Evolutionary conservation across 164 flowering plant genomes (phyloP).

Genomic region (Stephania cephalantha): DNA sequence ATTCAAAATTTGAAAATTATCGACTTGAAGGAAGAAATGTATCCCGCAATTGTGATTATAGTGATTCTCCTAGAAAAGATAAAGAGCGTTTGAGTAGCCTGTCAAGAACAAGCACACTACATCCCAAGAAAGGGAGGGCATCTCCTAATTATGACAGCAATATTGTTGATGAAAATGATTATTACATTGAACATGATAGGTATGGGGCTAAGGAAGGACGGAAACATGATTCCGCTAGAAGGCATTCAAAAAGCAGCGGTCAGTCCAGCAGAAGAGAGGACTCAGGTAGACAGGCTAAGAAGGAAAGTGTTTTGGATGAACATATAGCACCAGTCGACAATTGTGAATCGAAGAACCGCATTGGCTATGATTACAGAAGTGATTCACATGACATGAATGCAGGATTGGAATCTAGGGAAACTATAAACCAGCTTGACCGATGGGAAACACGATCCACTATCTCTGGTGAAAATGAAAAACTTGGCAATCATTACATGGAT

Average conservation of each 20-base stretch:
- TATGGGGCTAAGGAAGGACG: conserved; percentile 1
- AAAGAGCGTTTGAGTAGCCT: background rate
- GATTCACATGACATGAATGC: conserved; percentile 7
- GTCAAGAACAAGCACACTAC: conserved; percentile 6
- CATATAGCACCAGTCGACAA: conserved; percentile 3
- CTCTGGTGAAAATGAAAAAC: conserved; percentile 4
- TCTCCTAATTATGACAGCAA: conserved; percentile 2
- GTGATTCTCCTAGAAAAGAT: conserved; percentile 6
- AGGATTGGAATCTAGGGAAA: background rate
- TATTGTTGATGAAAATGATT: conserved; percentile 5
- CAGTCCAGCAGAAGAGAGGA: conserved; percentile 16
- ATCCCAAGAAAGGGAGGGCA: background rate
- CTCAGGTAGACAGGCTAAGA: conserved; percentile 6
- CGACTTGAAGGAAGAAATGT: background rate
- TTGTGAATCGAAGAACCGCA: conserved; percentile 10
- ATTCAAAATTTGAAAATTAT: conserved; percentile 6
- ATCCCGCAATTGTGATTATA: conserved; percentile 16
- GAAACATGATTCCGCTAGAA: conserved; percentile 4
- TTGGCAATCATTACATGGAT: background rate
- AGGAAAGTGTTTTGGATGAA: background rate
- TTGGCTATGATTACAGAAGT: conserved; percentile 4
- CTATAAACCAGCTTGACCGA: background rate
- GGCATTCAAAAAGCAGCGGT: conserved; percentile 4
- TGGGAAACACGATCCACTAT: conserved; percentile 7
- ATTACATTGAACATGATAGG: background rate